Conservation (phyloP, 2,329 filamentous ascomycete genomes). For the Tothia fuscella region DNA sequence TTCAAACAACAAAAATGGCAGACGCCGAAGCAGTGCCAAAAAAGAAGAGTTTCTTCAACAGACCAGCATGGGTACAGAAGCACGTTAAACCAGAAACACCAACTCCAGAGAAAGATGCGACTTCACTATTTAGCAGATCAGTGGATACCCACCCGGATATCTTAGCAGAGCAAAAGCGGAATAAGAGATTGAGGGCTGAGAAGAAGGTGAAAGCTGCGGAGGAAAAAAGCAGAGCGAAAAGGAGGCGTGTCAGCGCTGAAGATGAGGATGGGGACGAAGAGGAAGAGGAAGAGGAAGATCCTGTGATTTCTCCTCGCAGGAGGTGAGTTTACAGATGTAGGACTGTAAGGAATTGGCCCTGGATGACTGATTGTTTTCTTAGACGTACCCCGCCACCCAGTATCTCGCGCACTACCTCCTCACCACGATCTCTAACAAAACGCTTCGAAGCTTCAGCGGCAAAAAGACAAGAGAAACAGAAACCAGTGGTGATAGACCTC, state of each 20-base stretch:
- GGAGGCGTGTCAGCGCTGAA: slow-evolving; percentile 4
- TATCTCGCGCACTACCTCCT: not conserved
- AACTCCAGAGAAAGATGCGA: slow-evolving; percentile 17
- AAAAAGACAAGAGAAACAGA: not conserved
- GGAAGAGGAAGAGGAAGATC: not conserved
- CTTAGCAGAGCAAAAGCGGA: slow-evolving; percentile 26
- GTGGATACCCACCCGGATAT: slow-evolving; percentile 25
- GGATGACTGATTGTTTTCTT: not conserved
- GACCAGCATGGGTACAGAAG: too few relatives aligned
- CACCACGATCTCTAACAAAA: slow-evolving; percentile 6
- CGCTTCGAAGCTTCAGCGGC: slow-evolving; percentile 2
- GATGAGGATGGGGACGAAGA: not conserved
- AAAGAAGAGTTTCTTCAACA: not conserved
- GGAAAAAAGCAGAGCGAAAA: slow-evolving; percentile 18
- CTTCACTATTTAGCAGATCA: slow-evolving; percentile 32
- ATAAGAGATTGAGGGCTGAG: slow-evolving; percentile 19
- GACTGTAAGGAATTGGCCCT: not conserved
- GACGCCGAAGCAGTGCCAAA: not conserved
- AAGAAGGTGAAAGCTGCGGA: slow-evolving; percentile 17
- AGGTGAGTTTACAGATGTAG: not conserved
- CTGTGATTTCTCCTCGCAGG: slow-evolving; percentile 1
- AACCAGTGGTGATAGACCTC: not conserved
- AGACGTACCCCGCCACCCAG: not conserved
- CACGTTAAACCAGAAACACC: too few relatives aligned
- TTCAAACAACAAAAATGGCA: not conserved